Base-by-base conservation (phyloP, 805 yeast species). In the Candida sonorensis region DNA sequence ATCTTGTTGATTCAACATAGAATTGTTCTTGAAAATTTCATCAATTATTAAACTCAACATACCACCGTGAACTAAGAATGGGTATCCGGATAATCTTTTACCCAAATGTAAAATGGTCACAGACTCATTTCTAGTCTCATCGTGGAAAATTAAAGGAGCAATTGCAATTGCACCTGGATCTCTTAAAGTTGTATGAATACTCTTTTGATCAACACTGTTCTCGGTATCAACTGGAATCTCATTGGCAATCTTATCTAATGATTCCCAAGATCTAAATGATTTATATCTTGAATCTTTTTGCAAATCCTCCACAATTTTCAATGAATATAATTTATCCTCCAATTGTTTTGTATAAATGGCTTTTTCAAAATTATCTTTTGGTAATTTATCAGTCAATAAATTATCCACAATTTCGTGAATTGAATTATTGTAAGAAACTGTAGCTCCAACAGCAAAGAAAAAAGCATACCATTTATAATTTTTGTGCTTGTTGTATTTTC, bases 21-120 rank as follows among this genome's bases (percentile, higher is more conserved):
- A 44, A 24, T 44, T 40, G 11, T 48, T 33, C 42, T 77, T 77
- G 59, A 79, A 69, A 6, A 81, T 68, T 44, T 87, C 95, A 48
- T 85, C 92, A 34, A 86, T 59, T 1, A 87, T 61, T 0, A 94
- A 78, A 7, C 88, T 94, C 19, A 87, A 53, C 18, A 88, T 72
- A 0, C 97, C 97, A 4, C 97, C 97, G 51, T 87, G 97, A 3
- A 85, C 70, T 13, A 88, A 59, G 45, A 84, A 79, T 2, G 96
- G 97, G 51, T 81, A 87, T 1, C 97, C 97, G 26, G 90, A 77
- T 14, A 87, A 55, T 39, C 70, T 71, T 49, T 79, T 75, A 0
- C 97, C 96, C 32, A 81, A 66, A 51, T 85, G 94, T 17, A 84
- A 64, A 5, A 86, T 67, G 0, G 85, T 70, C 2, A 82, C 66